phyloP scores from a whole-genome alignment of 306 rosid species.

The Glycyrrhiza uralensis region DNA sequence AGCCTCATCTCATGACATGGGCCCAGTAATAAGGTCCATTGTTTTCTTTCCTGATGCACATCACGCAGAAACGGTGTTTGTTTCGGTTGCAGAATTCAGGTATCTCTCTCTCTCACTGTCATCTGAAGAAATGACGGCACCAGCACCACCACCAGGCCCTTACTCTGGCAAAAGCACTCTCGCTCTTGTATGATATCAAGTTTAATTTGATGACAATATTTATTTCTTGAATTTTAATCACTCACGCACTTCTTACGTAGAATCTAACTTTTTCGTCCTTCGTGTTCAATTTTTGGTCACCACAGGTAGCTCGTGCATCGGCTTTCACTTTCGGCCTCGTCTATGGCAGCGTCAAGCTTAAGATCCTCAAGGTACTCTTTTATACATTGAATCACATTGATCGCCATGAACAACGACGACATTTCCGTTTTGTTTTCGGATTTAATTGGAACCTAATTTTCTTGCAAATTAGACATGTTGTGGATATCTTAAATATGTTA shows the following conservation, averaged over 20 bases:
- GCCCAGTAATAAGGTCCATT: not conserved
- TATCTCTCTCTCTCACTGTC: not conserved
- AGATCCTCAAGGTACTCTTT: slow-evolving; percentile 43
- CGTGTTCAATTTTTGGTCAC: not conserved
- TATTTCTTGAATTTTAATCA: no score
- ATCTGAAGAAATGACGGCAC: slow-evolving; percentile 11
- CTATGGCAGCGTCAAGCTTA: slow-evolving; percentile 46
- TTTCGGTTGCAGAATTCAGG: no score
- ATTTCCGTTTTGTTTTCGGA: no score
- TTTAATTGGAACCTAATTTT: not conserved
- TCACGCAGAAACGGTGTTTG: no score
- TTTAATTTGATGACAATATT: no score
- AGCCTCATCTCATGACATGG: not conserved
- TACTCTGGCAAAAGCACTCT: slow-evolving; percentile 53
- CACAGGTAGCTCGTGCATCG: slow-evolving; percentile 52
- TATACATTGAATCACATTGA: not conserved
- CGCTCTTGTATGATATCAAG: slow-evolving; percentile 37
- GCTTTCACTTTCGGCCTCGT: slow-evolving; percentile 40
- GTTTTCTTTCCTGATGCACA: no score
- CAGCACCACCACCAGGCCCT: slow-evolving; percentile 41
- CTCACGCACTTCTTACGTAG: no score
- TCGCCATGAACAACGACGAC: not conserved
- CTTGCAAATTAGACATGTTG: not conserved
- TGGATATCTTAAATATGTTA: not conserved
- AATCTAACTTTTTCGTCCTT: not conserved